These are phyloP conservation scores for Botryotinia narcissicola DNA, from an alignment of 2,329 filamentous ascomycete species.

Conservation along the genomic window DNA sequence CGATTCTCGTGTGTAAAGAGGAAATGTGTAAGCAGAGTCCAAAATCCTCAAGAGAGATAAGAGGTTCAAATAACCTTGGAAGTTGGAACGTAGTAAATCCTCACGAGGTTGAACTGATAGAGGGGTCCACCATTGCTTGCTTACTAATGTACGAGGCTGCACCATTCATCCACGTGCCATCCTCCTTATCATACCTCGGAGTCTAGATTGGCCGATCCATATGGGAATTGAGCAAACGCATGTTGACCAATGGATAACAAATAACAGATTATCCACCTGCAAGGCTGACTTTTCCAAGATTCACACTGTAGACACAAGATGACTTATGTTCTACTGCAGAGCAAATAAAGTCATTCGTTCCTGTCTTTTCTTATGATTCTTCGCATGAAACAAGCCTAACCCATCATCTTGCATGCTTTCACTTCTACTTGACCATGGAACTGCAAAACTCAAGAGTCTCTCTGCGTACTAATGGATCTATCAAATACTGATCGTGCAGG, in stretches of 20 bases:
- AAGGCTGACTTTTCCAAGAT: neutral
- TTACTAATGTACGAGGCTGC: neutral
- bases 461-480: slow-evolving; percentile 17
- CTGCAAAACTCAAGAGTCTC: neutral
- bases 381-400: neutral
- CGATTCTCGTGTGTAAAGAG: no score
- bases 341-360: neutral
- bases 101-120: neutral
- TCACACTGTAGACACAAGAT: neutral
- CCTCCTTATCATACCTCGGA: neutral
- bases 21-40: no score
- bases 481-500: slow-evolving; percentile 13
- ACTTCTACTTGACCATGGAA: slow-evolving; percentile 12
- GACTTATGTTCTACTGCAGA: neutral
- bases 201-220: neutral
- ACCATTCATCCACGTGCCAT: neutral
- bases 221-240: neutral
- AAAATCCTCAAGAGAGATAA: no score
- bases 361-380: neutral
- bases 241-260: neutral
- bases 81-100: neutral
- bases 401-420: neutral
- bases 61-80: neutral
- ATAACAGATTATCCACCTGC: neutral
- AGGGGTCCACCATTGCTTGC: neutral